Base-by-base conservation (phyloP, 371 early-diverging fungal genomes). In the Rhizopus arrhizus region DNA sequence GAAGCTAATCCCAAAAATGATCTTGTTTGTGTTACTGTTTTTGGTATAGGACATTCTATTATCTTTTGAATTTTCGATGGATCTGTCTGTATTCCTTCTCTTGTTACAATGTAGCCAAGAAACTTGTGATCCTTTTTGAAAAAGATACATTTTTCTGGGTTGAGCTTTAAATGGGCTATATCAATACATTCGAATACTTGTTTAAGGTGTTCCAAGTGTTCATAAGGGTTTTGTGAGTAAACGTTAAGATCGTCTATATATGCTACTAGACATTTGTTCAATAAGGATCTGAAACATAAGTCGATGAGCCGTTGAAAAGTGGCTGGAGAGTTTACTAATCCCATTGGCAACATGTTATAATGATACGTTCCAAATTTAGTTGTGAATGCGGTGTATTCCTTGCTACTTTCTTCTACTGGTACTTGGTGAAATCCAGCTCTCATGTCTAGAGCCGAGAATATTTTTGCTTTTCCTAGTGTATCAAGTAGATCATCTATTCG, bases 401-500 rank as follows among this genome's bases (percentile, higher is more conserved):
- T 51, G 1, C n/a, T 13, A 2, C 16, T n/a, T 29, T 55, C 52
- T 0, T 56, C 28, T 6, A 10, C 3, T 3, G 4, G 4, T 5
- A 62, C 35, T 45, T 62, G 50, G 35, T 47, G 33, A 35, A 50
- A 62, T 7, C 62, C 62, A 43, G n/a, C 15, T 16, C 43, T 41
- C 1, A 56, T 15, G 51, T 62, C 62, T 11, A 62, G n/a, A 9
- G 34, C 13, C 0, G 68, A 57, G 57, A 80, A 81, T 15, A 61
- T 56, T 0, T 15, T 29, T 0, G 72, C 60, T 22, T 65, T 70
- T 28, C 58, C 29, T 0, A 86, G 41, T 0, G 59, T 35, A 34
- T 69, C 66, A 2, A 80, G n/a, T 0, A 71, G 3, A 10, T 73
- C 69, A 36, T 78, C 75, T 0, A 81, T 70, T 0, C 48, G 45